Base-by-base conservation (phyloP, 192 early-diverging fungal species). In the Chytriomyces confervae region DNA sequence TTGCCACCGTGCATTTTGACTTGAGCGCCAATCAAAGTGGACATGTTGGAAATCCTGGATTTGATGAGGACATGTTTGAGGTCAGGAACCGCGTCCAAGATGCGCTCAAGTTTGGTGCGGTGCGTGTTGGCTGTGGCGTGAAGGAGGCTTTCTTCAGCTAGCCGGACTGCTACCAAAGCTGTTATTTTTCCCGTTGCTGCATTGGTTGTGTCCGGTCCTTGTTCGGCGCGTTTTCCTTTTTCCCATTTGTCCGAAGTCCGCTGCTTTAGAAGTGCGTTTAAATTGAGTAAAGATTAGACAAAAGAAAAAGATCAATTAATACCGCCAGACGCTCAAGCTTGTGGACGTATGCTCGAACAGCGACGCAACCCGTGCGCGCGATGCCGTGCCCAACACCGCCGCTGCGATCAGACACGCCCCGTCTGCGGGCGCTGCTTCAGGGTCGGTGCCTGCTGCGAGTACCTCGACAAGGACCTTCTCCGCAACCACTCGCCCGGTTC, bases 81-180 rank as follows among this genome's bases (percentile, higher is more conserved):
- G 53, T 57, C 16, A 13, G 20, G 20, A 57, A 57, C 53, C 53
- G 53, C 16, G 53, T 57, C 13, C 53, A 20, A 20, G 53, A 57
- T 57, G 53, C 53, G 20, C 20, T 57, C 16, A 13, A 20, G 53
- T 57, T 13, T 3, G 53, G 53, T 57, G 53, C 16, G 3, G 53
- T 57, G 53, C 13, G 53, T 3, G 53, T 57, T n/a, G 53, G 53
- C 3, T n/a, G 5, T 13, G 53, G 53, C 20, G 53, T 57, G 53
- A 20, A 57, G 53, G 53, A 57, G 53, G 53, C 53, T 13, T 57
- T 57, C 53, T 57, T 57, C 53, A n/a, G 53, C 16, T 57, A 57
- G 53, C 13, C 20, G 13, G 3, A 57, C 2, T 57, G 1, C 36
- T 36, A 1, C 36, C 16, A 57, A 5, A 20, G 13, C 53, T 13